A percentile compares a stretch with the other conserved stretches of the same genome.
Conservation (phyloP, 2,329 filamentous ascomycete species). For the Penicillium decumbens region DNA sequence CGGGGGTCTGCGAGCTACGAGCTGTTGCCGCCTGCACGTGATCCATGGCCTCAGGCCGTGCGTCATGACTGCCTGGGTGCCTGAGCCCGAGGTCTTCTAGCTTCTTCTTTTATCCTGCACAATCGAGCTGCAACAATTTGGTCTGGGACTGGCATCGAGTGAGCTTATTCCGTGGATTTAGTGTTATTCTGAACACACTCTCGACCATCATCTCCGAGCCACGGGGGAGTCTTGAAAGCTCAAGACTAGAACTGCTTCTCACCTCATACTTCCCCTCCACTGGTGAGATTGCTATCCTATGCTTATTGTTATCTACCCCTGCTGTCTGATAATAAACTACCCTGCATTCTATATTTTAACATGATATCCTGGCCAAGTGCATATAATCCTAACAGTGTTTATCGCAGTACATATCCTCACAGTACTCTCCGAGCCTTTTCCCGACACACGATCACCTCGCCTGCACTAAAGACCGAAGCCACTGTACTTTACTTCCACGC, state of each 20-base stretch:
- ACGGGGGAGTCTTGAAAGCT: not conserved
- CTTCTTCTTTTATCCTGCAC: not conserved
- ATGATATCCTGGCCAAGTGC: not conserved
- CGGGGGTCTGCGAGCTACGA: slow-evolving; percentile 22
- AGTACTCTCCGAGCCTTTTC: not conserved
- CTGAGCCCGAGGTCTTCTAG: slow-evolving; percentile 6
- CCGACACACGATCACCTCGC: not conserved
- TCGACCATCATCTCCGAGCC: not conserved
- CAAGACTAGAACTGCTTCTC: not conserved
- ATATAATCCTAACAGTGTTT: not conserved
- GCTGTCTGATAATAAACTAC: not conserved
- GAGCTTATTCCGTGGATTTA: not conserved
- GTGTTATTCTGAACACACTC: not conserved
- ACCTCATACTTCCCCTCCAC: slow-evolving; percentile 21
- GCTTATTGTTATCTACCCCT: not conserved
- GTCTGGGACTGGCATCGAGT: not conserved
- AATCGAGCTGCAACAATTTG: slow-evolving; percentile 4
- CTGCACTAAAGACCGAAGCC: not conserved
- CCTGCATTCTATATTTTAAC: not conserved
- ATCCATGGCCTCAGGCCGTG: slow-evolving; percentile 6
- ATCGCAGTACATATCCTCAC: not conserved
- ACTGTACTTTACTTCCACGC: not conserved
- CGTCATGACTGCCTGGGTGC: slow-evolving; percentile 17
- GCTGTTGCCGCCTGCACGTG: slow-evolving; percentile 25
- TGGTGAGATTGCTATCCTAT: slow-evolving; percentile 9